Percentiles rank a stretch among this genome's conserved stretches.
Conservation (phyloP, 2,329 filamentous ascomycete species). For the Colletotrichum limetticola region DNA sequence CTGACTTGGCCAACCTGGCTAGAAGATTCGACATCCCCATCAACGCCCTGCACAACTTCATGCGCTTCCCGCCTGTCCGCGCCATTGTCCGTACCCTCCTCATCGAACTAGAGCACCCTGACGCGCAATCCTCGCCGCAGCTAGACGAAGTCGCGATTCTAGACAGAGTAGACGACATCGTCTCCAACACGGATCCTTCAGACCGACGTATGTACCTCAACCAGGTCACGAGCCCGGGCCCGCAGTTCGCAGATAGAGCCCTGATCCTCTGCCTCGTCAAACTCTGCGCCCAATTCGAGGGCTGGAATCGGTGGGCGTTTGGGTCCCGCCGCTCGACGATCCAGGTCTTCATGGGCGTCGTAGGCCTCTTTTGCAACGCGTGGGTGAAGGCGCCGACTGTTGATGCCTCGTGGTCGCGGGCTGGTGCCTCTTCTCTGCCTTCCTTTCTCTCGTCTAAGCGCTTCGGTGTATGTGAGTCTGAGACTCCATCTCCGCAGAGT, state of each 20-base stretch:
- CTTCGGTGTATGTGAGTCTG: neutral
- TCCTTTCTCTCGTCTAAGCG: neutral
- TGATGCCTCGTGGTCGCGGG: conserved; percentile 14
- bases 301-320: conserved; percentile 10
- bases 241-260: conserved; percentile 16
- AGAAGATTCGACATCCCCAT: neutral
- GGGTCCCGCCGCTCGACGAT: neutral
- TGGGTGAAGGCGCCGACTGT: conserved; percentile 23
- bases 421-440: neutral
- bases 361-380: conserved; percentile 29
- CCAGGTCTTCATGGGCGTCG: conserved; percentile 1
- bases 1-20: conserved; percentile 16
- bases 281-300: conserved; percentile 15
- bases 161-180: neutral
- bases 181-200: neutral
- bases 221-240: neutral
- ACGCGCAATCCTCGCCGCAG: conserved; percentile 8
- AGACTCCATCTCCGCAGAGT: neutral
- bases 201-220: conserved; percentile 7
- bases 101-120: conserved; percentile 28
- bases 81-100: conserved; percentile 22
- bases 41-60: conserved; percentile 26
- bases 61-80: conserved; percentile 23
- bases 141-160: conserved; percentile 5
- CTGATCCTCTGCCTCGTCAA: conserved; percentile 22